These are phyloP conservation scores for Paracamarosporium sp. DNA, from an alignment of 2,329 filamentous ascomycete species.

Conservation along the genomic window DNA sequence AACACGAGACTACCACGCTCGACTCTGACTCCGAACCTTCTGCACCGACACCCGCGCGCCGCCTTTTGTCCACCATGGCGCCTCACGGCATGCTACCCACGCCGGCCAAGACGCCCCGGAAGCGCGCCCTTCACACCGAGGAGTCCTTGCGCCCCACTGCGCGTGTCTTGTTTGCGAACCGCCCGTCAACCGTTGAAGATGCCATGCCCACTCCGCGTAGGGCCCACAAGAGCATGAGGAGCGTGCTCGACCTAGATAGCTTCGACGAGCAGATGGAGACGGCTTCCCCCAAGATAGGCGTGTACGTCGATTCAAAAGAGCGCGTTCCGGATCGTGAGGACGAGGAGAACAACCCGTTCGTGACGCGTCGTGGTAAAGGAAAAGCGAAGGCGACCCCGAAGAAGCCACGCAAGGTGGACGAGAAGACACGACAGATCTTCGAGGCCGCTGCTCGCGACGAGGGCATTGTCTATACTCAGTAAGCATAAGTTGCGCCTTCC, in stretches of 20 bases:
- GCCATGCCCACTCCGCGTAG: constrained; percentile 67
- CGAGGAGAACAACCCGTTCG: constrained; percentile 76
- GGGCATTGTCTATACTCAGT: constrained; percentile 80
- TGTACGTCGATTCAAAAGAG: constrained; percentile 83
- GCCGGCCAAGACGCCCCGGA: constrained; percentile 78
- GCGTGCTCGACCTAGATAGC: constrained; percentile 49
- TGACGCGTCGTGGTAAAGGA: constrained; percentile 56
- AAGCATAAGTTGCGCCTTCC: constrained; percentile 52
- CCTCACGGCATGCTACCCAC: constrained; percentile 71
- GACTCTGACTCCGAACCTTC: constrained; percentile 41
- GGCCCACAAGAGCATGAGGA: constrained; percentile 63
- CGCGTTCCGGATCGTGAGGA: constrained; percentile 70
- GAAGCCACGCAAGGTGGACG: constrained; percentile 59
- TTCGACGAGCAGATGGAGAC: constrained; percentile 59
- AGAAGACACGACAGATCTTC: constrained; percentile 66
- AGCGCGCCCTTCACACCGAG: constrained; percentile 55
- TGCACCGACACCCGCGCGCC: constrained; percentile 33
- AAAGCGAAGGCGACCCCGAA: constrained; percentile 59
- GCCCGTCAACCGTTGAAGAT: constrained; percentile 68
- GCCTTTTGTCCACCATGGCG: constrained; percentile 35
- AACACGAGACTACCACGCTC: constrained; percentile 22
- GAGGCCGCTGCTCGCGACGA: constrained; percentile 70
- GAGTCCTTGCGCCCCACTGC: constrained; percentile 56
- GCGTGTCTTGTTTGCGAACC: constrained; percentile 64
- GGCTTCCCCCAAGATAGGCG: constrained; percentile 67